These are phyloP conservation scores for Cryptococcus depauperatus DNA, from an alignment of 1,284 basidiomycete genomes.

Conservation along the genomic window DNA sequence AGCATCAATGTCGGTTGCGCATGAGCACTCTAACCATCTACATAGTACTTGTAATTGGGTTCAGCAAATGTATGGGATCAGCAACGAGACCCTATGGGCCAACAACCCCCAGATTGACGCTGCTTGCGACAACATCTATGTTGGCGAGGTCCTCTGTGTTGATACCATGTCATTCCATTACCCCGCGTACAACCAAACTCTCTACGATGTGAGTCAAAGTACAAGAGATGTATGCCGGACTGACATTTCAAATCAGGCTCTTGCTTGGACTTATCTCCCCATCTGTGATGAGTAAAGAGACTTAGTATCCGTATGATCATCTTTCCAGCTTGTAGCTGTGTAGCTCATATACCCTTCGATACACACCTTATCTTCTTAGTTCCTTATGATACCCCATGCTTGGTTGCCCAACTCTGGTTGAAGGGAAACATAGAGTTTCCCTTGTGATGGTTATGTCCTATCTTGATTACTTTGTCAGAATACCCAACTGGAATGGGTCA, in stretches of 20 bases:
- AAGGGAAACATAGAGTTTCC: too few species aligned
- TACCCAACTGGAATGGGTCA: too few species aligned
- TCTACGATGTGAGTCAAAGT: slow-evolving; percentile 31
- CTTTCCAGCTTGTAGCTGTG: not conserved
- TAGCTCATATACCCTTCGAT: too few species aligned
- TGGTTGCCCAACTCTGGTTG: too few species aligned
- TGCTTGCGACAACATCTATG: slow-evolving; percentile 45
- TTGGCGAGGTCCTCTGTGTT: slow-evolving; percentile 46
- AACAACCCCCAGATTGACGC: slow-evolving; percentile 47
- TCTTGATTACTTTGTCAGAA: too few species aligned
- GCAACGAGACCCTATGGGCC: slow-evolving; percentile 34
- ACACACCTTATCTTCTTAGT: too few species aligned
- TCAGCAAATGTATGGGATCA: slow-evolving; percentile 34
- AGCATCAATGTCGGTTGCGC: slow-evolving; percentile 8
- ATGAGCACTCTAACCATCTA: too few species aligned
- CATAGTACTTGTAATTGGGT: slow-evolving; percentile 42
- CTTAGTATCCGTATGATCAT: not conserved
- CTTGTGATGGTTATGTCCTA: too few species aligned
- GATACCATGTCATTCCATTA: slow-evolving; percentile 37
- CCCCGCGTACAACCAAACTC: slow-evolving; percentile 34
- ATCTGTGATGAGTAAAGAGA: slow-evolving; percentile 25
- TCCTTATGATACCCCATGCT: too few species aligned
- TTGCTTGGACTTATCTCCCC: slow-evolving; percentile 39
- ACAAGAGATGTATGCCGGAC: not conserved
- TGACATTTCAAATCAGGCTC: slow-evolving; percentile 14